Evolutionary conservation across 2,329 filamentous ascomycete species (phyloP), one percentile per base, ranked within the genome.

Genomic region (Pyricularia sp.): DNA sequence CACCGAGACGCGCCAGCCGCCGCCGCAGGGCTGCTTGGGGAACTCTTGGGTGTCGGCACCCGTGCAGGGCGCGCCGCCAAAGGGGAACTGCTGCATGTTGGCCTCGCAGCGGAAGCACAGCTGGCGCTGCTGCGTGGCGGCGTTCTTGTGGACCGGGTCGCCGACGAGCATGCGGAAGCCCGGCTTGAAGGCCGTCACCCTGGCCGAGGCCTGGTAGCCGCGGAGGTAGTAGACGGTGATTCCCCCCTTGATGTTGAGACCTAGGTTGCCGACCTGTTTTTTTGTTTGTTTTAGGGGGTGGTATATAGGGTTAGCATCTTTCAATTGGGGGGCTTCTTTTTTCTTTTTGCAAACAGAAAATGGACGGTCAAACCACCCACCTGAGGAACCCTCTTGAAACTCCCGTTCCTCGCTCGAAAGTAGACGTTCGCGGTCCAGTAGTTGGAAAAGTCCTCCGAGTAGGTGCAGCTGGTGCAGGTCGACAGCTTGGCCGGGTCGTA

Each of bases 1-100:
- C 64, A 81, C 75, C 20, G 80, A 78, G 1, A 79, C 78, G 75
- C 81, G 79, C 69, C 81, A 81, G 30, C 80, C 80, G 12, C 77
- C 78, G 14, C 75, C 73, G 69, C 80, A 82, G 7, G 73, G 75
- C 63, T 74, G 72, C 1, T 73, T 75, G 17, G 79, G 79, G 73
- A 81, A 79, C 66, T 77, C 75, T 36, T 78, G 74, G 5, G 78
- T 77, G 71, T 81, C 80, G 36, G 71, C 50, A n/a, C 73, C 73
- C 17, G 73, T 71, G 71, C 73, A 74, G 66, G 73, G 73, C 1
- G 73, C 73, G 64, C 73, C 73, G 28, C 73, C 73, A 65, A 74
- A 74, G 4, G 73, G 73, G 64, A 68, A 68, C 72, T 74, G 73
- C 3, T 72, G 71, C 61, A 64, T 68, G 65, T 70, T 71, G 59